Evolutionary conservation across 495 filamentous ascomycete genomes (phyloP), one percentile per base, ranked within the genome.

Genomic region (Chlorociboria aeruginascens): DNA sequence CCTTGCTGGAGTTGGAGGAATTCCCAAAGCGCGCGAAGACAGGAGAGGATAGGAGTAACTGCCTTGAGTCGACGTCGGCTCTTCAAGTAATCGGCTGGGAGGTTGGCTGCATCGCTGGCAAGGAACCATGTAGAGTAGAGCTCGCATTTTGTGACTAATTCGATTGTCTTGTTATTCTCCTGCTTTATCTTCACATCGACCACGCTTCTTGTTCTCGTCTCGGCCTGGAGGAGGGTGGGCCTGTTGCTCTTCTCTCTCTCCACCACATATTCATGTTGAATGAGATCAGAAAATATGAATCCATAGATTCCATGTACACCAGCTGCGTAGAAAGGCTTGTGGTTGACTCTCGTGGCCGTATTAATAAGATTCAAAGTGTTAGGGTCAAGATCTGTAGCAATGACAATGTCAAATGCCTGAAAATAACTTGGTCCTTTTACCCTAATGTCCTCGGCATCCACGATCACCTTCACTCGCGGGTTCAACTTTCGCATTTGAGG

Each of bases 111-210:
- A 60, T 89, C 89, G 20, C 69, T 72, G 44, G 84, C 85, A 7
- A 92, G 72, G 39, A 82, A 65, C 53, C 92, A 79, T 3, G 87
- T 86, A 10, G 80, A 83, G 69, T 95, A 98, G 4, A 79, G 61
- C 59, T 98, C 92, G 42, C 86, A 74, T 66, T 97, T 97, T 36
- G 84, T 94, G 39, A 96, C 89, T 61, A 92, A 77, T 56, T 98
- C 92, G 28, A 83, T 78, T n/a, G 68, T 63, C 62, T 88, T 89
- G 8, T 65, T 65, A 49, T 73, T 72, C 52, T 90, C 83, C 49
- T 79, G 79, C 58, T 86, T 90, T 33, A 76, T 81, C 42, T 77
- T 72, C 29, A 84, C 78, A 25, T 76, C 69, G 8, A 90, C 63
- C 34, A 96, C 70, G 51, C 77, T 81, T 28, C 93, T 77, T 11